Conservation (phyloP, 192 early-diverging fungal species). For the Pilobolus umbonatus region DNA sequence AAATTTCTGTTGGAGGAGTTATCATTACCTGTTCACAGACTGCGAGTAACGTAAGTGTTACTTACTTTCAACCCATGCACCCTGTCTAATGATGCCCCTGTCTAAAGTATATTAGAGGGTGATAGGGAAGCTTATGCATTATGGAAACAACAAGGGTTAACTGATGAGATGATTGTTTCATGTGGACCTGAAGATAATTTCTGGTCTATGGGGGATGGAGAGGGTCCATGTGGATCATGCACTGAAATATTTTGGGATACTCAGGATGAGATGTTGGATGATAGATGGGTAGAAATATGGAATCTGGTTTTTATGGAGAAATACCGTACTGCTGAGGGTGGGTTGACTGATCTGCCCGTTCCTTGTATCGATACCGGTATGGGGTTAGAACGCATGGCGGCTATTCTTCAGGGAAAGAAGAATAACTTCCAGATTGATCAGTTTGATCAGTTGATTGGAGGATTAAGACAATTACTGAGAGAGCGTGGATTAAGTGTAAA, state of each 20-base stretch:
- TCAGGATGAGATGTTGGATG: slow-evolving; percentile 34
- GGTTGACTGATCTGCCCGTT: slow-evolving; percentile 40
- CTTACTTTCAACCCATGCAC: not conserved
- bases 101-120: slow-evolving; percentile 41
- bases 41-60: slow-evolving; percentile 53
- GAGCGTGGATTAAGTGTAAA: slow-evolving; percentile 29
- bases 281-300: slow-evolving; percentile 59
- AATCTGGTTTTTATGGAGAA: slow-evolving; percentile 61
- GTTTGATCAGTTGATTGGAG: slow-evolving; percentile 40
- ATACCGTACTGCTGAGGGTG: slow-evolving; percentile 41
- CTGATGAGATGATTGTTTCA: slow-evolving; percentile 45
- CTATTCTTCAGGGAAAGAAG: slow-evolving; percentile 45
- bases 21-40: slow-evolving; percentile 43
- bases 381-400: slow-evolving; percentile 52
- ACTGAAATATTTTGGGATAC: slow-evolving; percentile 66
- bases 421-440: slow-evolving; percentile 54
- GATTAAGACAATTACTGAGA: slow-evolving; percentile 35
- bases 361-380: slow-evolving; percentile 61
- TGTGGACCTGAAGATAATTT: slow-evolving; percentile 53
- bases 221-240: slow-evolving; percentile 59
- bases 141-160: slow-evolving; percentile 51
- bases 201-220: slow-evolving; percentile 62
- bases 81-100: not conserved
- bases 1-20: slow-evolving; percentile 48
- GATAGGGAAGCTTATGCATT: slow-evolving; percentile 52